Evolutionary conservation across 2,329 filamentous ascomycete genomes (phyloP).

Genomic region (Dactylellina drechsleri): DNA sequence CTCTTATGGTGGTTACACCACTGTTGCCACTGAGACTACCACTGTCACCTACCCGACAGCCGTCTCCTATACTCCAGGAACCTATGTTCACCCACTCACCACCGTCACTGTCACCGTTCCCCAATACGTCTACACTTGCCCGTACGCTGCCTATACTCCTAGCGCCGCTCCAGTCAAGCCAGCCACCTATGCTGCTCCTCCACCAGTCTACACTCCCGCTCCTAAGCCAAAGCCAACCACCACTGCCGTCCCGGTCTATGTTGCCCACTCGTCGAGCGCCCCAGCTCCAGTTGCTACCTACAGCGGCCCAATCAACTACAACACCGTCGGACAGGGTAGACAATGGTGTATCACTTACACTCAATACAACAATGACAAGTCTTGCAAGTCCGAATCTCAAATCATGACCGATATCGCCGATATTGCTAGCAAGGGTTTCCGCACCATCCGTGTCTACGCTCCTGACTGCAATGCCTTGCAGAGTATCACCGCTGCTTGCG

Average conservation of each 20-base stretch:
- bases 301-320: slow-evolving; percentile 49
- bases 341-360: slow-evolving; percentile 84
- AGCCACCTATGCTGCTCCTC: slow-evolving; percentile 49
- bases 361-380: slow-evolving; percentile 70
- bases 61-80: slow-evolving; percentile 73
- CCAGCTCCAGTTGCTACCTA: slow-evolving; percentile 48
- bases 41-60: slow-evolving; percentile 73
- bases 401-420: slow-evolving; percentile 71
- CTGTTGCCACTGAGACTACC: slow-evolving; percentile 67
- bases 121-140: slow-evolving; percentile 76
- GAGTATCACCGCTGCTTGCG: slow-evolving; percentile 76
- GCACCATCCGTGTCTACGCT: slow-evolving; percentile 82
- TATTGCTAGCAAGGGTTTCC: slow-evolving; percentile 75
- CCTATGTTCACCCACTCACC: slow-evolving; percentile 75
- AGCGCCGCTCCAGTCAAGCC: slow-evolving; percentile 58
- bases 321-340: slow-evolving; percentile 59
- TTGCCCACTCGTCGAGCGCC: slow-evolving; percentile 49
- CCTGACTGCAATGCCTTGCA: slow-evolving; percentile 87
- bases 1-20: slow-evolving; percentile 76
- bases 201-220: slow-evolving; percentile 36
- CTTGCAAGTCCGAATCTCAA: slow-evolving; percentile 72
- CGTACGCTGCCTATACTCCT: slow-evolving; percentile 66
- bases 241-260: slow-evolving; percentile 58
- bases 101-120: slow-evolving; percentile 76
- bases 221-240: slow-evolving; percentile 36